These are phyloP conservation scores for Gossypium arboreum DNA, from an alignment of 345 rosid species.

Conservation along the genomic window DNA sequence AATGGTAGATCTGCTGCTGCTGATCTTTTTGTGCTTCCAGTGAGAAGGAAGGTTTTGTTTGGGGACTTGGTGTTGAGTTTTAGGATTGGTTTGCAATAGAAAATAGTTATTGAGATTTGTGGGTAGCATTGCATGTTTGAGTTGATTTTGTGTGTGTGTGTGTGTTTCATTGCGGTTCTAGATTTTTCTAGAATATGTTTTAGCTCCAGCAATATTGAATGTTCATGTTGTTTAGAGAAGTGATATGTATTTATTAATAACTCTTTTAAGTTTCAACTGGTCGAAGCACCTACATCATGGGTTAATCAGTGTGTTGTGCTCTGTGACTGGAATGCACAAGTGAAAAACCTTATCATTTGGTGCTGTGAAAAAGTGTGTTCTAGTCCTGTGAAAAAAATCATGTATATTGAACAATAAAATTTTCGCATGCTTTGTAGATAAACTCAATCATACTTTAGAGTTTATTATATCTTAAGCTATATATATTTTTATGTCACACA, in stretches of 20 bases:
- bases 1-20: background rate
- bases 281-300: background rate
- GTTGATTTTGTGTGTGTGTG: background rate
- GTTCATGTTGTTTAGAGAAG: background rate
- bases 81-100: background rate
- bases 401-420: too few species aligned
- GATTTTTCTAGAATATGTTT: background rate
- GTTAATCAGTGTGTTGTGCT: background rate
- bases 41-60: background rate
- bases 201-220: background rate
- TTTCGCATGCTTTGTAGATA: too few species aligned
- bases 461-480: too few species aligned
- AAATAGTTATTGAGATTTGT: background rate
- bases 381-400: background rate
- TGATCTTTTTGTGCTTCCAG: background rate
- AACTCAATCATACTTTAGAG: too few species aligned
- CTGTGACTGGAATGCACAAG: conserved; percentile 11
- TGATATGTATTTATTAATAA: background rate
- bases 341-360: background rate
- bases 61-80: background rate
- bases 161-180: background rate
- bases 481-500: too few species aligned
- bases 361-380: background rate
- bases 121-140: background rate
- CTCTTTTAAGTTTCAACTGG: conserved; percentile 1